Base-by-base conservation (phyloP, 306 rosid genomes). In the Ziziphus jujuba region DNA sequence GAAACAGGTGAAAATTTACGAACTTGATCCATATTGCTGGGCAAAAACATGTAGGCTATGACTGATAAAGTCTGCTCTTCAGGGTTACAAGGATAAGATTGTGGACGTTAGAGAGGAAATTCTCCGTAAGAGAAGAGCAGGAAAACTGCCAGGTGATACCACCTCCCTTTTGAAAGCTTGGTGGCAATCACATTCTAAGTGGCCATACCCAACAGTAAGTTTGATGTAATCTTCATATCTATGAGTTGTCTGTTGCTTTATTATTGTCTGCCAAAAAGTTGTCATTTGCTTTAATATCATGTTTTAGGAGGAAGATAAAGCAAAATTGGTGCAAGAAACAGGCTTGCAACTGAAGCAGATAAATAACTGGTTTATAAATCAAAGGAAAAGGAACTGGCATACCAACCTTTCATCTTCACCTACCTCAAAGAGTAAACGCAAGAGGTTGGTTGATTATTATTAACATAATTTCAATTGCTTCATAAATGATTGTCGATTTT, bases 191-290 rank as follows among this genome's bases (percentile, higher is more conserved):
- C 99, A 93, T 79, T 77, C 97, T 55, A 90, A 90, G 63, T 93
- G 99, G 99, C 99, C 97, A 65, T 93, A 93, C 71, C 99, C 99
- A 28, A 93, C 99, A 0, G 99, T 93, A 83, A 85, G 85, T 81
- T 74, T 51, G 47, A 49, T 24, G 20, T 53, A 12, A 22, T 23
- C 63, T 55, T 33, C 56, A 21, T 31, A 12, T 47, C 17, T 50
- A 25, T 15, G 7, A 28, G 43, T 16, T 47, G 9, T 28, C 21
- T 59, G 12, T 25, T 23, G 35, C n/a, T 28, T 19, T 25, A 3
- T 13, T 43, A 49, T 7, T 40, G 6, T 57, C 62, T 23, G n/a
- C 21, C 43, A 25, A 2, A 4, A 28, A 23, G 56, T 14, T 9
- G 8, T 23, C 20, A 13, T 49, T 55, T 63, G 5, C 36, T 61